These are phyloP conservation scores for Orbilia javanica DNA, from an alignment of 2,329 filamentous ascomycete genomes.

Conservation along the genomic window DNA sequence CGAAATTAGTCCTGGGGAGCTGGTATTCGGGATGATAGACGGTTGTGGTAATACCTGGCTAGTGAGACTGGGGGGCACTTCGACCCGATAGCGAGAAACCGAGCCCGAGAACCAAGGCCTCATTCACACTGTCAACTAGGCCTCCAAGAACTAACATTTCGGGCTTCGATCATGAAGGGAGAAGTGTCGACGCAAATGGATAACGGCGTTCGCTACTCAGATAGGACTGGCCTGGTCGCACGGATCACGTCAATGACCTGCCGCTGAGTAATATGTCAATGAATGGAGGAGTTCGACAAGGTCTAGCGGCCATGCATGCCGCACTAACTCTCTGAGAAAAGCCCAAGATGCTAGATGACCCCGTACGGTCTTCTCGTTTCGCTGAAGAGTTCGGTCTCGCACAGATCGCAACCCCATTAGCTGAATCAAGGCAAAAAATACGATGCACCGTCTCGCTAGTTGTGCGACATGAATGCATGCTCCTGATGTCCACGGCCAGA, in stretches of 20 bases:
- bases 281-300: not conserved
- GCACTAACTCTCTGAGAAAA: conserved; percentile 1
- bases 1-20: conserved; percentile 36
- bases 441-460: conserved; percentile 38
- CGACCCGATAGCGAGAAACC: not conserved
- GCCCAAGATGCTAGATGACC: conserved; percentile 14
- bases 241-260: conserved; percentile 38
- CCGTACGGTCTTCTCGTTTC: conserved; percentile 18
- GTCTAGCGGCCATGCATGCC: conserved; percentile 18
- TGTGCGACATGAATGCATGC: not conserved
- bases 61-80: not conserved
- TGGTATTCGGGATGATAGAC: conserved; percentile 31
- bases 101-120: conserved; percentile 1
- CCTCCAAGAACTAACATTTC: conserved; percentile 49
- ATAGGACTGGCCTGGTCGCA: conserved; percentile 18
- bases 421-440: conserved; percentile 17
- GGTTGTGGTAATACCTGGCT: conserved; percentile 34
- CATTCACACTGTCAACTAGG: conserved; percentile 28
- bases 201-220: conserved; percentile 30
- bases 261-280: not conserved
- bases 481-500: conserved; percentile 5
- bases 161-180: conserved; percentile 19
- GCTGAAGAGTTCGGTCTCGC: not conserved
- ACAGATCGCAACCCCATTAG: conserved; percentile 1
- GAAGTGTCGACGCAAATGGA: conserved; percentile 51